phyloP scores from a whole-genome alignment of 345 rosid genomes.

The Viola odorata region DNA sequence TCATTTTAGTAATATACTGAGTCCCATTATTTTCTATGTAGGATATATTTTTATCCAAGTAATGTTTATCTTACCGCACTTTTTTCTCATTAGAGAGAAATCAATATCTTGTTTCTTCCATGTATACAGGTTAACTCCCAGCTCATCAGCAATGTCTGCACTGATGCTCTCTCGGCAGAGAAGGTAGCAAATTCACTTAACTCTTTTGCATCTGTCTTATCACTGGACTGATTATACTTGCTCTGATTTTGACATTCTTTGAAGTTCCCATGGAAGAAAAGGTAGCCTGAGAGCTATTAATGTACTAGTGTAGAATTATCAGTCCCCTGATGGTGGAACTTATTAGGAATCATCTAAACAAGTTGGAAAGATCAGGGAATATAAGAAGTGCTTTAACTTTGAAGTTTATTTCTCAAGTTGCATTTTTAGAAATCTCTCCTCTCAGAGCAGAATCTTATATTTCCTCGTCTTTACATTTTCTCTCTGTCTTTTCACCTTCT shows the following conservation, averaged over 20 bases:
- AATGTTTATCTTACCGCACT: no score
- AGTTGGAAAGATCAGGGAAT: no score
- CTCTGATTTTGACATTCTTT: neutral
- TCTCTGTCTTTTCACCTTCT: conserved; percentile 11
- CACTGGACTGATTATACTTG: no score
- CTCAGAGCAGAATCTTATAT: no score
- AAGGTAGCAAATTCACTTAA: conserved; percentile 43
- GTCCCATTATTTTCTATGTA: no score
- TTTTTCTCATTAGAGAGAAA: neutral
- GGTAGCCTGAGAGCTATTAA: neutral
- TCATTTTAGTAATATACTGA: no score
- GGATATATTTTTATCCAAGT: no score
- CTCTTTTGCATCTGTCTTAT: neutral
- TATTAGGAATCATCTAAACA: no score
- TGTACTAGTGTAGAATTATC: no score
- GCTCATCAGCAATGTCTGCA: conserved; percentile 95
- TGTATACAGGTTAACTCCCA: conserved; percentile 81
- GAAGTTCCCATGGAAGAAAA: conserved; percentile 3
- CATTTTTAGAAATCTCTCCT: neutral
- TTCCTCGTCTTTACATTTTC: no score
- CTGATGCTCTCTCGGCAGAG: conserved; percentile 97
- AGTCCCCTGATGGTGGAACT: no score
- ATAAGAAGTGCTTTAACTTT: neutral
- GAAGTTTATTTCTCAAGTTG: neutral
- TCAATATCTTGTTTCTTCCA: conserved; percentile 3